A percentile compares a stretch with the other conserved stretches of the same genome.
Evolutionary conservation across 2,329 filamentous ascomycete species (phyloP).

Genomic region (Penicillium sp.): DNA sequence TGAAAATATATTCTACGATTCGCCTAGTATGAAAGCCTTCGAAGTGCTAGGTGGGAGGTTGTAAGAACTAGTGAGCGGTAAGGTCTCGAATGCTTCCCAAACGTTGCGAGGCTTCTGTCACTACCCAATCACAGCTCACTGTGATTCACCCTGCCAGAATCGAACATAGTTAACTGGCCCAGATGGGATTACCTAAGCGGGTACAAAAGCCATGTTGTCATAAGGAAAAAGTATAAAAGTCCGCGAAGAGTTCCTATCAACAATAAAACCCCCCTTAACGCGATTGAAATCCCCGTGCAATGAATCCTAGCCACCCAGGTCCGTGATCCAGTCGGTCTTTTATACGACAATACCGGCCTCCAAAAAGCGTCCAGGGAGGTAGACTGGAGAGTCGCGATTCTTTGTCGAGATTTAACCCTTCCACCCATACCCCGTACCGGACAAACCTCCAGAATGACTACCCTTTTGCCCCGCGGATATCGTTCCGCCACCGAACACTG

Average conservation of each 20-base stretch:
- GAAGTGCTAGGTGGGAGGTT: too few species aligned
- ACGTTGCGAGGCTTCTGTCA: too few species aligned
- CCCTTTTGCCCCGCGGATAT: conserved; percentile 8
- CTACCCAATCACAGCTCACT: too few species aligned
- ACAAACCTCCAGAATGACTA: conserved; percentile 36
- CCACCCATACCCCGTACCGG: conserved; percentile 41
- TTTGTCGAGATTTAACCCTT: neutral
- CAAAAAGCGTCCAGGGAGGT: neutral
- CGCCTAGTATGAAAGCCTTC: too few species aligned
- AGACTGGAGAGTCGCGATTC: neutral
- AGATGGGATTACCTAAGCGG: too few species aligned
- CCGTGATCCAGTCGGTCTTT: neutral
- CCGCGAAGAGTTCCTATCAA: neutral
- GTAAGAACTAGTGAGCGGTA: too few species aligned
- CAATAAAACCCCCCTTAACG: neutral
- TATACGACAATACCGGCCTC: neutral
- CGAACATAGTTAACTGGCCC: too few species aligned
- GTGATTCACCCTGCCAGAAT: too few species aligned
- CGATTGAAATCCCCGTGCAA: neutral
- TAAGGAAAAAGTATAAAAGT: too few species aligned
- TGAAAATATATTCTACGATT: too few species aligned
- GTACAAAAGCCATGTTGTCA: too few species aligned
- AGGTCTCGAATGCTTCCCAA: too few species aligned
- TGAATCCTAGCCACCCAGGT: neutral
- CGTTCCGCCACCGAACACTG: conserved; percentile 11